phyloP scores from a whole-genome alignment of 2,329 filamentous ascomycete species.

The Dactylellina haptotyla region DNA sequence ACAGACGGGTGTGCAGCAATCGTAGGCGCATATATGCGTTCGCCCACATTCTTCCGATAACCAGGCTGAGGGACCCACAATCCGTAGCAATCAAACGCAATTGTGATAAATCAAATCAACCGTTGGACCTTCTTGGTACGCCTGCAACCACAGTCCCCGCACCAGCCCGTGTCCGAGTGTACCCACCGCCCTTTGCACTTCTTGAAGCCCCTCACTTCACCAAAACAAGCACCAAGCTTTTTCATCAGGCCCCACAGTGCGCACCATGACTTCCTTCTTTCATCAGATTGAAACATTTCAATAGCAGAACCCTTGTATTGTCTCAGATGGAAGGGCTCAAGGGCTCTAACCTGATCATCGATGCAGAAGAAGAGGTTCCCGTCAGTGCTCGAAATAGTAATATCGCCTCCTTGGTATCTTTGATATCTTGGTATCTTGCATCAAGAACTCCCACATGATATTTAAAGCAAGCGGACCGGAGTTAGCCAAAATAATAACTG shows the following conservation, averaged over 20 bases:
- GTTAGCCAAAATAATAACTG: background rate
- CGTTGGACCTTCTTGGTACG: too few relatives aligned
- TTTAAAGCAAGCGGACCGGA: background rate
- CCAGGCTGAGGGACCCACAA: background rate
- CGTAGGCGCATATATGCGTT: too few relatives aligned
- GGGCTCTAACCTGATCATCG: background rate
- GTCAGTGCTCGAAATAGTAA: conserved; percentile 1
- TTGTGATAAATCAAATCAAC: too few relatives aligned
- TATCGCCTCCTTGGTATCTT: background rate
- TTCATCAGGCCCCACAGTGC: background rate
- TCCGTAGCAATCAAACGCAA: too few relatives aligned
- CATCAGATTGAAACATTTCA: conserved; percentile 26
- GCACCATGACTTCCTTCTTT: background rate
- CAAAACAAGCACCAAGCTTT: background rate
- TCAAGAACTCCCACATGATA: background rate
- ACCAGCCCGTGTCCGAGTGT: background rate
- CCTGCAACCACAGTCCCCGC: background rate
- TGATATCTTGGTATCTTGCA: background rate
- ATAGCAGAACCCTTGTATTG: conserved; percentile 28
- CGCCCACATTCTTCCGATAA: background rate
- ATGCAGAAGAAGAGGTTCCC: background rate
- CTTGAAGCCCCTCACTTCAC: background rate
- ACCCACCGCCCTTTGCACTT: background rate
- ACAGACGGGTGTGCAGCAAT: too few relatives aligned
- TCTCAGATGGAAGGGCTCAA: conserved; percentile 3